phyloP scores from a whole-genome alignment of 78 protist species.

The Bodo saltans region DNA sequence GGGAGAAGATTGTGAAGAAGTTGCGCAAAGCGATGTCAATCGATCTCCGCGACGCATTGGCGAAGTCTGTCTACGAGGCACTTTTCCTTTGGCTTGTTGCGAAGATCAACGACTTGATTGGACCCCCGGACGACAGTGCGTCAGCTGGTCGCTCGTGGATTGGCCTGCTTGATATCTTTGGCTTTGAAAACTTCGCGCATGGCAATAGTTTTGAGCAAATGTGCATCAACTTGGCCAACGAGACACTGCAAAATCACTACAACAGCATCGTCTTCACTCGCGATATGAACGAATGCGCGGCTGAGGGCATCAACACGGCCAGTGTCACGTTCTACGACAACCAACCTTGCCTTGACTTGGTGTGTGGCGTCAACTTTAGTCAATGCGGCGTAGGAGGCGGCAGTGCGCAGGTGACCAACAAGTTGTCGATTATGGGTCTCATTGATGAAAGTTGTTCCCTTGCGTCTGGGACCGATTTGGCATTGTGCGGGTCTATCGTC shows the following conservation, averaged over 20 bases:
- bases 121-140: slow-evolving; percentile 12
- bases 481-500: background rate
- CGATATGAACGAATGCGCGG: slow-evolving; percentile 74
- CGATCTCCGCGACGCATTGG: slow-evolving; percentile 68
- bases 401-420: slow-evolving; percentile 55
- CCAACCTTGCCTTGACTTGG: slow-evolving; percentile 19
- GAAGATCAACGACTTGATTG: slow-evolving; percentile 40
- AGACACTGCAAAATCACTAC: slow-evolving; percentile 74
- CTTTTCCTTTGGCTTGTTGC: slow-evolving; percentile 74
- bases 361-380: too few relatives aligned
- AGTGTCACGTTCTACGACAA: slow-evolving; percentile 35
- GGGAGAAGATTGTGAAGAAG: slow-evolving; percentile 6
- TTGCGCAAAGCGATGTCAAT: slow-evolving; percentile 35
- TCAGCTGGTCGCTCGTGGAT: slow-evolving; percentile 35
- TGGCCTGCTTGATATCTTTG: slow-evolving; percentile 84
- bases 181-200: slow-evolving; percentile 76
- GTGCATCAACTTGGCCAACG: slow-evolving; percentile 74
- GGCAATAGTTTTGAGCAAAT: slow-evolving; percentile 77
- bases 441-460: slow-evolving; percentile 17
- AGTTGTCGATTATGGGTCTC: slow-evolving; percentile 26
- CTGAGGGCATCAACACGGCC: slow-evolving; percentile 50
- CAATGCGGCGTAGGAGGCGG: too few relatives aligned
- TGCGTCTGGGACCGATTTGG: slow-evolving; percentile 6
- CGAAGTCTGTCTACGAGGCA: slow-evolving; percentile 70
- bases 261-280: slow-evolving; percentile 70